Conservation (phyloP, 495 filamentous ascomycete genomes). For the Penicillium bialowiezense region DNA sequence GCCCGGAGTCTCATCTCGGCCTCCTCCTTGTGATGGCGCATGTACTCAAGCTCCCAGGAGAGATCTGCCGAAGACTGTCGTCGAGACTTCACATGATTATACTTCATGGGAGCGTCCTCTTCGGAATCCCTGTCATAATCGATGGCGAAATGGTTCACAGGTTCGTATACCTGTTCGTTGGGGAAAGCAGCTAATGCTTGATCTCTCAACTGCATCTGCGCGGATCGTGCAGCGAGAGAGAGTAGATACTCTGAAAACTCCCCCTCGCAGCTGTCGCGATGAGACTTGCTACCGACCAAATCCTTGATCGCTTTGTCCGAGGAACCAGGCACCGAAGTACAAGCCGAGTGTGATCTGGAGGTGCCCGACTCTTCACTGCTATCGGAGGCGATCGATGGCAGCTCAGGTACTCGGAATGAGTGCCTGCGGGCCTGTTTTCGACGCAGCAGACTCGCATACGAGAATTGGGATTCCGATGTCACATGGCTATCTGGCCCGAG, state of each 20-base stretch:
- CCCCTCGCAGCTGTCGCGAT: conserved; percentile 63
- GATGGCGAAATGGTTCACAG: conserved; percentile 58
- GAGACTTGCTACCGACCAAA: conserved; percentile 31
- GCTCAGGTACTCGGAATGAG: conserved; percentile 55
- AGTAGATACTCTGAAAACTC: conserved; percentile 71
- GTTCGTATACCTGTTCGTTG: conserved; percentile 61
- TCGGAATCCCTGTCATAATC: conserved; percentile 50
- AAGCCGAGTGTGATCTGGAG: conserved; percentile 45
- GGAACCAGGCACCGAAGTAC: conserved; percentile 44
- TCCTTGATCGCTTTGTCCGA: background rate
- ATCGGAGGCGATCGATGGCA: conserved; percentile 52
- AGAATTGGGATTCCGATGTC: conserved; percentile 44
- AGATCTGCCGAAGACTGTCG: conserved; percentile 48
- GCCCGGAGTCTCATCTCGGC: conserved; percentile 36
- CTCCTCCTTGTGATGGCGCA: conserved; percentile 49
- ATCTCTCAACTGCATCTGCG: conserved; percentile 68
- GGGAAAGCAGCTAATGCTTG: conserved; percentile 69
- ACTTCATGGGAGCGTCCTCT: conserved; percentile 33
- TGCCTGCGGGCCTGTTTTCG: conserved; percentile 43
- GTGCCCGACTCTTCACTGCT: conserved; percentile 55
- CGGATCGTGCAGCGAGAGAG: conserved; percentile 69
- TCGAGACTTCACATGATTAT: conserved; percentile 28
- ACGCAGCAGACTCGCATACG: conserved; percentile 41
- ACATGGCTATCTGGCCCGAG: conserved; percentile 1
- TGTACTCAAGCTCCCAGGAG: conserved; percentile 49